Evolutionary conservation across 1,284 basidiomycete genomes (phyloP).

Genomic region (Austropuccinia psidii): DNA sequence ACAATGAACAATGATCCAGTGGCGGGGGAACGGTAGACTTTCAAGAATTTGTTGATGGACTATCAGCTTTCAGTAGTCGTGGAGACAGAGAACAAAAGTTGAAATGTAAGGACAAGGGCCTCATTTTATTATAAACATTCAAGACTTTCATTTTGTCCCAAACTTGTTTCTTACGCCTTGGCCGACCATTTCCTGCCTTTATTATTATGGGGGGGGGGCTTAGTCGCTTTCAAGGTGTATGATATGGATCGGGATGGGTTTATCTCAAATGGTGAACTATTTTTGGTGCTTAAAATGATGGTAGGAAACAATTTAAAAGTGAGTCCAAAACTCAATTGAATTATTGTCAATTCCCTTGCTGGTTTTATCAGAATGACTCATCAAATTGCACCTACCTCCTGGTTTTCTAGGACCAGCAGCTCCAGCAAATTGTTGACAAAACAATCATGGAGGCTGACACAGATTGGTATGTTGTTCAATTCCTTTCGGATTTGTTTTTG

Average conservation of each 20-base stretch:
- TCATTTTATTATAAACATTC: background rate
- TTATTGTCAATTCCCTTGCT: background rate
- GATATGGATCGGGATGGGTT: constrained; percentile 95
- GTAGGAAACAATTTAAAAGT: constrained; percentile 91
- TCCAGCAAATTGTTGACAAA: constrained; percentile 99
- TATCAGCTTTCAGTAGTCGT: constrained; percentile 93
- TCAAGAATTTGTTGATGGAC: constrained; percentile 94
- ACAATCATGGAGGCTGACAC: constrained; percentile 99
- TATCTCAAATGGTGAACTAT: constrained; percentile 98
- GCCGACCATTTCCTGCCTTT: background rate
- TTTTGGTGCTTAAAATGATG: constrained; percentile 99
- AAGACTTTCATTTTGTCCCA: background rate
- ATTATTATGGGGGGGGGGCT: background rate
- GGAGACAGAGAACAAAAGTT: constrained; percentile 95
- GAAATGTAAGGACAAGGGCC: constrained; percentile 56
- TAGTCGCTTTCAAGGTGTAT: constrained; percentile 97
- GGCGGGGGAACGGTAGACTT: constrained; percentile 98
- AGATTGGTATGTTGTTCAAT: constrained; percentile 56
- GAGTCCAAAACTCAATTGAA: background rate
- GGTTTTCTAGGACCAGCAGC: constrained; percentile 67
- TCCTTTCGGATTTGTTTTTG: no score
- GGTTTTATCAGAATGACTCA: background rate
- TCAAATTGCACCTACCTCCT: background rate
- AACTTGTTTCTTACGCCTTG: background rate
- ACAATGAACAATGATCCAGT: constrained; percentile 34